A percentile compares a stretch with the other conserved stretches of the same genome.
Evolutionary conservation across 2,329 filamentous ascomycete species (phyloP).

Genomic region (Didymella pomorum): DNA sequence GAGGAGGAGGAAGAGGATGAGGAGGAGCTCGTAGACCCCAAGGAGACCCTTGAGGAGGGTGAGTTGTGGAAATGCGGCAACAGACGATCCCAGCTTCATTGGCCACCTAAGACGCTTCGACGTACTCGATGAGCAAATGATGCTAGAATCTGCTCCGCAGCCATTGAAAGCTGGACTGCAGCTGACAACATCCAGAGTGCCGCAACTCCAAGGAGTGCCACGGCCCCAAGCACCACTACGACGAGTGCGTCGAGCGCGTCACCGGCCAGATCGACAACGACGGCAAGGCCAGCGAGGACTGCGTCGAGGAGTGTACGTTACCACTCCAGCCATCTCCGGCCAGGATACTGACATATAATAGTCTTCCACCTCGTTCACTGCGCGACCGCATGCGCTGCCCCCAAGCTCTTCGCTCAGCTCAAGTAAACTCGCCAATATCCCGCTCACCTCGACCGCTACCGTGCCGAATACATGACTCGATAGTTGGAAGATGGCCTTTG

Average conservation of each 20-base stretch:
- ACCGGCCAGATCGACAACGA: slow-evolving; percentile 73
- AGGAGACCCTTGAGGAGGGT: slow-evolving; percentile 93
- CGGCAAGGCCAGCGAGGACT: slow-evolving; percentile 87
- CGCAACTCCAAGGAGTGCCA: slow-evolving; percentile 84
- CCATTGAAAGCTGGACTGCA: slow-evolving; percentile 15
- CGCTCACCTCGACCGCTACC: slow-evolving; percentile 25
- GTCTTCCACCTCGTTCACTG: slow-evolving; percentile 99
- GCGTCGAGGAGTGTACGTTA: slow-evolving; percentile 96
- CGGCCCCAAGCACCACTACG: slow-evolving; percentile 94
- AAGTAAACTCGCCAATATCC: slow-evolving; percentile 68
- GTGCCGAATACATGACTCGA: slow-evolving; percentile 25
- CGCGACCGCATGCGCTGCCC: slow-evolving; percentile 88
- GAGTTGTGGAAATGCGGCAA: slow-evolving; percentile 54
- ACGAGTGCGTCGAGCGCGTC: slow-evolving; percentile 97
- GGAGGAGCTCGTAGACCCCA: slow-evolving; percentile 83
- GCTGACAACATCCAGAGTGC: slow-evolving; percentile 72
- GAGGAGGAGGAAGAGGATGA: slow-evolving; percentile 81
- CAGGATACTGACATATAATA: slow-evolving; percentile 51
- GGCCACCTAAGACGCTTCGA: neutral
- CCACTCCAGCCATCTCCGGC: neutral
- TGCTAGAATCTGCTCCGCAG: neutral
- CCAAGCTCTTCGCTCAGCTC: slow-evolving; percentile 92
- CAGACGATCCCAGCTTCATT: neutral
- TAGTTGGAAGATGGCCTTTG: slow-evolving; percentile 30
- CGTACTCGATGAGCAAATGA: slow-evolving; percentile 21